These are phyloP conservation scores for Iberis amara DNA, from an alignment of 441 rosid genomes.

Conservation along the genomic window DNA sequence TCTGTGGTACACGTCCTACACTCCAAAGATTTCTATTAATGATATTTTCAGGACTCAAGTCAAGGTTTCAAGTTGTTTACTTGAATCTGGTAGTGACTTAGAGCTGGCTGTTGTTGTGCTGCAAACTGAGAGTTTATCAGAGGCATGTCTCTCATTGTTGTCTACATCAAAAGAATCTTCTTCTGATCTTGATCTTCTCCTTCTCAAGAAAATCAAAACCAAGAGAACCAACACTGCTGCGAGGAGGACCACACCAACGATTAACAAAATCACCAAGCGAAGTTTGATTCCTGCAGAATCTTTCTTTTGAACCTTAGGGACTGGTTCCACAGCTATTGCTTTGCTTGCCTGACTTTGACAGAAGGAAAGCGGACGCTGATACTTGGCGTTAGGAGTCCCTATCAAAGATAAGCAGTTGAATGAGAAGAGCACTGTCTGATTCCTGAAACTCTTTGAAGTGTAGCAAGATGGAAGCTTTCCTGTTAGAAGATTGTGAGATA, in stretches of 20 bases:
- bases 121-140: constrained; percentile 48
- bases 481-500: constrained; percentile 62
- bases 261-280: constrained; percentile 52
- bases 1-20: constrained; percentile 71
- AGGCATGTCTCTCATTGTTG: constrained; percentile 35
- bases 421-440: constrained; percentile 50
- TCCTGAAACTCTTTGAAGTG: constrained; percentile 34
- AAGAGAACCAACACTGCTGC: constrained; percentile 36
- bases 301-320: constrained; percentile 27
- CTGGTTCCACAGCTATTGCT: constrained; percentile 67
- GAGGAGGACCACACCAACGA: constrained; percentile 51
- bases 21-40: constrained; percentile 16
- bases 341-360: constrained; percentile 64
- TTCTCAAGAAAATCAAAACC: constrained; percentile 41
- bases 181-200: constrained; percentile 42
- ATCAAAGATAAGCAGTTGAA: constrained; percentile 68
- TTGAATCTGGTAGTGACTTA: constrained; percentile 47
- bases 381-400: constrained; percentile 35
- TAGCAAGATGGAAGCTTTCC: constrained; percentile 68
- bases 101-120: constrained; percentile 49
- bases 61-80: constrained; percentile 37
- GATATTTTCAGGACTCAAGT: background rate
- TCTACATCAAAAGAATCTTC: constrained; percentile 27
- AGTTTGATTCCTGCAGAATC: constrained; percentile 33
- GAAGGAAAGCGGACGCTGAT: constrained; percentile 64